Conservation (phyloP, 306 rosid genomes). For the Cucumis melo region DNA sequence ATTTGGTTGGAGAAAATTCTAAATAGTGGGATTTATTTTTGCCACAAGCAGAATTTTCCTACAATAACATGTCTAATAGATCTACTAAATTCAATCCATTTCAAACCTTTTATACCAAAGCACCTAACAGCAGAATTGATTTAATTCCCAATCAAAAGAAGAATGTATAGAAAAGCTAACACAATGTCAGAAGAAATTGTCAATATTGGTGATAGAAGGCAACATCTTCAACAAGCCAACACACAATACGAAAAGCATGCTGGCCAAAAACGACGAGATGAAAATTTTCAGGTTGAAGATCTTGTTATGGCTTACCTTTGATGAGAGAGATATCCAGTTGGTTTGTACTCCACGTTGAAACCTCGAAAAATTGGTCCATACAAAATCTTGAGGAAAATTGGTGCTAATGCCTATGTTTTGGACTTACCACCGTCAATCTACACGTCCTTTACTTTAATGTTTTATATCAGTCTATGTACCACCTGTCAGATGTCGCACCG, state of each 20-base stretch:
- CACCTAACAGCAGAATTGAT: neutral
- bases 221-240: neutral
- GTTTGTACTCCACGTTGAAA: neutral
- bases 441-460: neutral
- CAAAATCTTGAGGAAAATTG: neutral
- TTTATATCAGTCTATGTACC: rapidly evolving
- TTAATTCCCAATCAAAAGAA: rapidly evolving
- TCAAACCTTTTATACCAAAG: neutral
- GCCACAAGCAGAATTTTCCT: neutral
- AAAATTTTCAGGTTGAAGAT: neutral
- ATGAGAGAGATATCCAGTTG: neutral
- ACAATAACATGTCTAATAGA: neutral
- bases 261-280: neutral
- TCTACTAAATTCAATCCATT: neutral
- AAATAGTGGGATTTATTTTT: neutral
- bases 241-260: neutral
- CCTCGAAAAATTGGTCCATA: neutral
- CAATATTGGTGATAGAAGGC: neutral
- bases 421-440: neutral
- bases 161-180: too few relatives aligned
- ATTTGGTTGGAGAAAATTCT: neutral
- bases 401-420: neutral
- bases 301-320: neutral
- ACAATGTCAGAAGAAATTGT: neutral
- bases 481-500: neutral